These are phyloP conservation scores for Hyphopichia fennica DNA, from an alignment of 1,139 yeast species.

Conservation along the genomic window DNA sequence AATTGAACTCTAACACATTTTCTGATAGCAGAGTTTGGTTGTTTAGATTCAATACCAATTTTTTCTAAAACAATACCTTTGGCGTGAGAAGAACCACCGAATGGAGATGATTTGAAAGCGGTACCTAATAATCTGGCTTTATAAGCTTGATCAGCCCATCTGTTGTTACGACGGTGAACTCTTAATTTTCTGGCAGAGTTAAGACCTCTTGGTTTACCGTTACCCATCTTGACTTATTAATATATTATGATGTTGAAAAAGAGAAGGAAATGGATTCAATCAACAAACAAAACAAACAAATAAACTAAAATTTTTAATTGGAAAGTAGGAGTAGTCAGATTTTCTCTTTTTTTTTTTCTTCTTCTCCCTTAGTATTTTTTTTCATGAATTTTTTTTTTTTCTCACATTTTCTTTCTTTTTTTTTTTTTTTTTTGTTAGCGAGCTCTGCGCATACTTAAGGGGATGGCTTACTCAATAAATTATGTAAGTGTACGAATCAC, in stretches of 20 bases:
- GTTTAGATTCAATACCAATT: slow-evolving; percentile 99
- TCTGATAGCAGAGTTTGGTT: slow-evolving; percentile 99
- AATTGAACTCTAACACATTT: slow-evolving; percentile 99
- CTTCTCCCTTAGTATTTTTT: not conserved
- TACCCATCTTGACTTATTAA: slow-evolving; percentile 59
- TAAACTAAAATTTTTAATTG: not conserved
- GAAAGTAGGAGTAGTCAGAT: slow-evolving; percentile 1
- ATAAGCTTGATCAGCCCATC: slow-evolving; percentile 99
- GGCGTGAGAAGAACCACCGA: slow-evolving; percentile 99
- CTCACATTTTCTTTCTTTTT: too few species aligned
- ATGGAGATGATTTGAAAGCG: slow-evolving; percentile 99
- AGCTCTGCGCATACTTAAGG: too few species aligned
- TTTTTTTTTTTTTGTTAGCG: not conserved
- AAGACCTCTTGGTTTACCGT: slow-evolving; percentile 97
- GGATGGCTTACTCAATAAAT: not conserved
- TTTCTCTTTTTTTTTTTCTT: slow-evolving; percentile 1
- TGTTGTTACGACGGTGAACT: slow-evolving; percentile 99
- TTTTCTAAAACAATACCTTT: slow-evolving; percentile 99
- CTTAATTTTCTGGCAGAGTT: slow-evolving; percentile 99
- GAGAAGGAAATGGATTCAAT: not conserved
- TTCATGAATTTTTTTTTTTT: not conserved
- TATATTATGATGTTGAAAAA: not conserved
- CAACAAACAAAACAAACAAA: not conserved
- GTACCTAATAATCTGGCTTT: slow-evolving; percentile 99
- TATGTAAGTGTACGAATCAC: not conserved